Conservation (phyloP, 345 rosid species). For the Linum lewisii region DNA sequence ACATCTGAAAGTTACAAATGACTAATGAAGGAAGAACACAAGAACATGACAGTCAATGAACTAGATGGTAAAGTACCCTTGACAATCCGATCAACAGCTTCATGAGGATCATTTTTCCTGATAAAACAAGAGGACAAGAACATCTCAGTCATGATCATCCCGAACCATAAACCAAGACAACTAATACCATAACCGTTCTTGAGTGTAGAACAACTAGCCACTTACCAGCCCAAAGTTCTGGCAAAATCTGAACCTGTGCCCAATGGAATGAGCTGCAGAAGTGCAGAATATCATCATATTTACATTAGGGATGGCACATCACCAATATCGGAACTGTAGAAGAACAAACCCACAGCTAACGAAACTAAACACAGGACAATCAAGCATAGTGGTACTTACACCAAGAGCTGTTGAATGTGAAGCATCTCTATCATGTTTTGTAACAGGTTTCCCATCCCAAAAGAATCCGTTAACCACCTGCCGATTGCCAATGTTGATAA, state of each 20-base stretch:
- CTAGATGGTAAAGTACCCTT: conserved; percentile 37
- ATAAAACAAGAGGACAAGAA: conserved; percentile 7
- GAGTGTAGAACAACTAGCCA: conserved; percentile 26
- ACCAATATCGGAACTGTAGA: conserved; percentile 1
- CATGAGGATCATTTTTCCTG: conserved; percentile 81
- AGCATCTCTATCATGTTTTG: conserved; percentile 34
- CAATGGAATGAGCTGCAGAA: conserved; percentile 71
- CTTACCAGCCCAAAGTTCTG: conserved; percentile 93
- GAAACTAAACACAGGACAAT: neutral
- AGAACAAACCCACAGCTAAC: conserved; percentile 4
- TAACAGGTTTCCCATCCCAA: conserved; percentile 65
- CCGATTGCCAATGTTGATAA: conserved; percentile 10
- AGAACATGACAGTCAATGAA: neutral
- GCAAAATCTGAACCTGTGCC: conserved; percentile 98
- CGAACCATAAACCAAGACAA: neutral
- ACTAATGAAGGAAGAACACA: neutral
- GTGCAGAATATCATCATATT: conserved; percentile 15
- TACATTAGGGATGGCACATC: conserved; percentile 5
- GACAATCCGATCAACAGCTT: conserved; percentile 74
- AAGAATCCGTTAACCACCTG: conserved; percentile 97
- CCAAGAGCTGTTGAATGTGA: conserved; percentile 73
- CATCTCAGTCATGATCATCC: conserved; percentile 11
- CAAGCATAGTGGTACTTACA: conserved; percentile 38
- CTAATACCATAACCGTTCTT: conserved; percentile 7
- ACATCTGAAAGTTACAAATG: conserved; percentile 10